Evolutionary conservation across 2,329 filamentous ascomycete species (phyloP).

Genomic region (Rhexocercosporidium sp.): DNA sequence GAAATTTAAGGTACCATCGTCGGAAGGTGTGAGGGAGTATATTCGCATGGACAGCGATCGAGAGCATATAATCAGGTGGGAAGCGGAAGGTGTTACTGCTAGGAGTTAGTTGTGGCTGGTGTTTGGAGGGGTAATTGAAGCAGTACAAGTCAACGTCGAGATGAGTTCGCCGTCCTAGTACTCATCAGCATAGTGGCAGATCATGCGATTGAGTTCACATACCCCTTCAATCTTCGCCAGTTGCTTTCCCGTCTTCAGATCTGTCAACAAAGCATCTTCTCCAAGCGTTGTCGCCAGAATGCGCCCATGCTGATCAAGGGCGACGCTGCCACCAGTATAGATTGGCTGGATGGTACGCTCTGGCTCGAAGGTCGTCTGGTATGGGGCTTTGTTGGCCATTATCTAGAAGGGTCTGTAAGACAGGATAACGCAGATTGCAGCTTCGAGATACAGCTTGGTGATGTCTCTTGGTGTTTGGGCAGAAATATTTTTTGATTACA

Average conservation of each 20-base stretch:
- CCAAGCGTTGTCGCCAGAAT: constrained; percentile 89
- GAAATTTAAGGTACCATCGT: constrained; percentile 62
- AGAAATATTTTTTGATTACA: not conserved
- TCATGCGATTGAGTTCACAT: constrained; percentile 38
- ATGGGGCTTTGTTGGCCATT: constrained; percentile 66
- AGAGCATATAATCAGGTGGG: constrained; percentile 89
- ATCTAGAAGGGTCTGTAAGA: constrained; percentile 20
- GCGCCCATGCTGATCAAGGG: constrained; percentile 79
- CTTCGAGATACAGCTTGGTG: not conserved
- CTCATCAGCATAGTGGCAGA: constrained; percentile 30
- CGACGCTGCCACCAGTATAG: constrained; percentile 88
- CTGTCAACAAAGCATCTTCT: constrained; percentile 87
- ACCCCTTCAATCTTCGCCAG: constrained; percentile 88
- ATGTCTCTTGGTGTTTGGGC: constrained; percentile 8
- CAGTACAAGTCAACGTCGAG: constrained; percentile 70
- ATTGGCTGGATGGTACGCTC: constrained; percentile 86
- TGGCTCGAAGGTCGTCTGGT: constrained; percentile 90
- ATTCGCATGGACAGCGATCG: constrained; percentile 96
- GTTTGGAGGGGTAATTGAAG: constrained; percentile 23
- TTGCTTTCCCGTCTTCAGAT: constrained; percentile 81
- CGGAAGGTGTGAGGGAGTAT: constrained; percentile 70
- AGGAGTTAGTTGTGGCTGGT: constrained; percentile 39
- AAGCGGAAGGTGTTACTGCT: constrained; percentile 83
- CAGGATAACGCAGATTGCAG: not conserved
- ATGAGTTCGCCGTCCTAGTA: constrained; percentile 77